Conservation (phyloP, 805 yeast species). For the Saturnispora bothae region DNA sequence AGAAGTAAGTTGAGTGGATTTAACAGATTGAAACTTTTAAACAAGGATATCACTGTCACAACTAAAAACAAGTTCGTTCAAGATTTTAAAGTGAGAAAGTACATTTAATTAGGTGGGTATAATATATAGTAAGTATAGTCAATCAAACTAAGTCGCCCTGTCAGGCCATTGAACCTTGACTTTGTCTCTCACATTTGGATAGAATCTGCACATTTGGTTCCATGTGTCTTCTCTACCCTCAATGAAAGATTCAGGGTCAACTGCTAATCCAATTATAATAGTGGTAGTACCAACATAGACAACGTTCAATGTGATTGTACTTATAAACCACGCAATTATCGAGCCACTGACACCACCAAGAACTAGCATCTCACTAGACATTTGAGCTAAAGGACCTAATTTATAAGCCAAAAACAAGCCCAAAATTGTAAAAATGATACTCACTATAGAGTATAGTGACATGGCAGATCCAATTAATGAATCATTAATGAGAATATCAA, state of each 20-base stretch:
- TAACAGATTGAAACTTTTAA: slow-evolving; percentile 41
- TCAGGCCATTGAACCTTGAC: slow-evolving; percentile 23
- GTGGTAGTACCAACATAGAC: slow-evolving; percentile 77
- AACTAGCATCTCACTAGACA: slow-evolving; percentile 21
- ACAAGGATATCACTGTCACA: slow-evolving; percentile 31
- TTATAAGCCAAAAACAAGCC: slow-evolving; percentile 3
- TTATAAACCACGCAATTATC: slow-evolving; percentile 64
- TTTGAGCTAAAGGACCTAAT: slow-evolving; percentile 6
- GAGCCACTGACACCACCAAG: slow-evolving; percentile 29
- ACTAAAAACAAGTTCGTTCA: slow-evolving; percentile 35
- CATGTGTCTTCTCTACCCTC: slow-evolving; percentile 47
- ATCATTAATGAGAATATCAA: slow-evolving; percentile 78
- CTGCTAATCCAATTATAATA: slow-evolving; percentile 71
- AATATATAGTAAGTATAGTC: background rate
- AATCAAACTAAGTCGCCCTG: background rate
- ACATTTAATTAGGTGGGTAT: background rate
- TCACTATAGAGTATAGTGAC: slow-evolving; percentile 63
- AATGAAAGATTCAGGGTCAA: slow-evolving; percentile 70
- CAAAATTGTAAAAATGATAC: slow-evolving; percentile 35
- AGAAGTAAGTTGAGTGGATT: slow-evolving; percentile 28
- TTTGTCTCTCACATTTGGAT: slow-evolving; percentile 25
- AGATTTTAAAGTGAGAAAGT: slow-evolving; percentile 9
- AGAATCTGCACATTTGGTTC: slow-evolving; percentile 21
- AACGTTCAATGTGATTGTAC: slow-evolving; percentile 61
- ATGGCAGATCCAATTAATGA: slow-evolving; percentile 71